Evolutionary conservation across 805 yeast genomes (phyloP).

Genomic region (Wickerhamiella siamensis): DNA sequence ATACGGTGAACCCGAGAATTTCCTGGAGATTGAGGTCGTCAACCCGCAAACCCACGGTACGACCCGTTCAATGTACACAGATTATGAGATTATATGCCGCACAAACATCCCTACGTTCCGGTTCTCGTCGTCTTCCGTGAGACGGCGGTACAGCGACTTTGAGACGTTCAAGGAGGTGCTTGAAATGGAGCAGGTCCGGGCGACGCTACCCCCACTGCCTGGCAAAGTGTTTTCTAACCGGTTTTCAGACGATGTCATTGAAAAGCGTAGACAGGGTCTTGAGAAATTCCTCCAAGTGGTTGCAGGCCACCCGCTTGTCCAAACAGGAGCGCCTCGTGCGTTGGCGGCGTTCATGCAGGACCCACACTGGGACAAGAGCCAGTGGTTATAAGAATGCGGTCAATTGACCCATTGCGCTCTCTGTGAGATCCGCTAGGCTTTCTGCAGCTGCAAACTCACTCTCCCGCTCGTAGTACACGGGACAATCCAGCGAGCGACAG

Average conservation of each 20-base stretch:
- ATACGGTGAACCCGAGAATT: constrained; percentile 90
- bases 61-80: constrained; percentile 64
- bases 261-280: constrained; percentile 66
- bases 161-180: constrained; percentile 63
- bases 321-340: constrained; percentile 60
- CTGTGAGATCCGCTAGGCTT: not conserved
- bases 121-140: constrained; percentile 45
- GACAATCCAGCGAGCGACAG: constrained; percentile 16
- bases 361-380: constrained; percentile 52
- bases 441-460: constrained; percentile 3
- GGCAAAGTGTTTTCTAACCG: constrained; percentile 72
- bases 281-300: constrained; percentile 64
- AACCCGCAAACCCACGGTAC: constrained; percentile 63
- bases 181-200: constrained; percentile 62
- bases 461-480: constrained; percentile 13
- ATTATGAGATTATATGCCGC: constrained; percentile 78
- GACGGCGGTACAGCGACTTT: constrained; percentile 83
- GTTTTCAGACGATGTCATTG: constrained; percentile 71
- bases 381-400: constrained; percentile 6
- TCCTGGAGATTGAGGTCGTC: constrained; percentile 76
- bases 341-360: constrained; percentile 78
- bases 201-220: constrained; percentile 75
- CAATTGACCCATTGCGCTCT: not conserved
- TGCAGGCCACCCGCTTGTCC: constrained; percentile 86
- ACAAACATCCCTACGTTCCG: constrained; percentile 85